Conservation (phyloP, 441 rosid species). For the Aquilaria agallochum region DNA sequence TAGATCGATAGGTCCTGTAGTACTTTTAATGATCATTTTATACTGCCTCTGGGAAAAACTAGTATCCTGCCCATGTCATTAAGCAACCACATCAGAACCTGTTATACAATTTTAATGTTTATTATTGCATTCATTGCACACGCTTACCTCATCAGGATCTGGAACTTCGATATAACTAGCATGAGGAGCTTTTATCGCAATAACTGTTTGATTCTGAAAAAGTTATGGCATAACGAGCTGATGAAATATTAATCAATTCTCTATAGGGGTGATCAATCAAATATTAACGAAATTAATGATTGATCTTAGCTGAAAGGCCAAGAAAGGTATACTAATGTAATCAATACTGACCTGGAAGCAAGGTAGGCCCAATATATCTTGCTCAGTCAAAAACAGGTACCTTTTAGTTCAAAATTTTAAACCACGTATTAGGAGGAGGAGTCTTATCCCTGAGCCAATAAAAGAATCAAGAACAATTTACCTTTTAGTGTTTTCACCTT, state of each 20-base stretch:
- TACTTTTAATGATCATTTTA: conserved; percentile 71
- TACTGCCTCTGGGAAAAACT: conserved; percentile 51
- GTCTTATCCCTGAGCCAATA: background rate
- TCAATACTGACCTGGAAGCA: conserved; percentile 51
- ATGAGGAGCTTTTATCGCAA: conserved; percentile 79
- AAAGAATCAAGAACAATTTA: conserved; percentile 16
- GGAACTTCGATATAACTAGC: conserved; percentile 81
- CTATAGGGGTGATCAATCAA: too few species aligned
- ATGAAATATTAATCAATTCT: background rate
- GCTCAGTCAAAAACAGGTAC: conserved; percentile 64
- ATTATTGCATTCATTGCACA: conserved; percentile 6
- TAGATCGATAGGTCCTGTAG: conserved; percentile 65
- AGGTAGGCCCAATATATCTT: conserved; percentile 59
- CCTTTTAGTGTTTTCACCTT: conserved; percentile 51
- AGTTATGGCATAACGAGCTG: conserved; percentile 10
- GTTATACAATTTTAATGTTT: conserved; percentile 3
- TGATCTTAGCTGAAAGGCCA: too few species aligned
- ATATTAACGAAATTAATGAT: too few species aligned
- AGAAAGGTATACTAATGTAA: too few species aligned
- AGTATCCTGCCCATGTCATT: conserved; percentile 39
- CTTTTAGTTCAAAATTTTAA: conserved; percentile 30
- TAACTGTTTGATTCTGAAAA: conserved; percentile 56
- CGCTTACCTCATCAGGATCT: conserved; percentile 72
- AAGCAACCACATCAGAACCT: conserved; percentile 9
- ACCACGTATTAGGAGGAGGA: conserved; percentile 6